Evolutionary conservation across 768 basidiomycete species (phyloP).

Genomic region (Boletus eberwhitei): DNA sequence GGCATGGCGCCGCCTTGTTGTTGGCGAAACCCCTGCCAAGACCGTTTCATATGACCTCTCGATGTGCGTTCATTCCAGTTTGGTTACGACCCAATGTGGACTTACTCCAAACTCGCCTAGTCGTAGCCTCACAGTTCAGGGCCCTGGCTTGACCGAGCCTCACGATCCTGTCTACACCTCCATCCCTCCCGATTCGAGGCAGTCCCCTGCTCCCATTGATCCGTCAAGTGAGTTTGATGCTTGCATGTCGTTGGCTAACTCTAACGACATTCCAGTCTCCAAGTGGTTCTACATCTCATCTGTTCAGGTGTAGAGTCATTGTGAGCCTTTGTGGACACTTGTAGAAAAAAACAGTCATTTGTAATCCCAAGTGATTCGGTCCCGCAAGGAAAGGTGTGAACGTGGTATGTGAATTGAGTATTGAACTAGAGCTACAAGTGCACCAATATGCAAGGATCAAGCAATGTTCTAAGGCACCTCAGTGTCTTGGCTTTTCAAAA

Average conservation of each 20-base stretch:
- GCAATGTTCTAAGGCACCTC: conserved; percentile 8
- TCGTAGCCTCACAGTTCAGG: conserved; percentile 72
- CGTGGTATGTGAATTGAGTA: conserved; percentile 3
- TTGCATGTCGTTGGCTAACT: background rate
- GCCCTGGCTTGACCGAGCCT: conserved; percentile 61
- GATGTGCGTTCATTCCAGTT: conserved; percentile 55
- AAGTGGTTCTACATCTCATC: conserved; percentile 97
- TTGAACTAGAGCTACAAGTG: conserved; percentile 26
- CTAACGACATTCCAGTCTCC: conserved; percentile 51
- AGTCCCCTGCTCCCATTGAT: conserved; percentile 85
- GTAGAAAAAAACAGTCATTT: background rate
- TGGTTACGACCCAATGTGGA: background rate
- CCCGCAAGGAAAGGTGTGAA: background rate
- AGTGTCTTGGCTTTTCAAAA: conserved; percentile 34
- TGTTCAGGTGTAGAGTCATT: conserved; percentile 58
- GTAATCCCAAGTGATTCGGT: conserved; percentile 2
- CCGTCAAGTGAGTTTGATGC: conserved; percentile 65
- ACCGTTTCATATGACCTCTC: conserved; percentile 71
- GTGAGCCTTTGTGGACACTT: background rate
- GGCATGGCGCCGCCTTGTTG: conserved; percentile 92
- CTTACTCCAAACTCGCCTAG: conserved; percentile 38
- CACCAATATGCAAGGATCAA: conserved; percentile 17
- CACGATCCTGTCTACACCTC: conserved; percentile 60
- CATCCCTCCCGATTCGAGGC: conserved; percentile 76
- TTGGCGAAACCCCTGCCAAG: conserved; percentile 74